Base-by-base conservation (phyloP, 2,329 filamentous ascomycete genomes). In the Colletotrichum tamarilloi region DNA sequence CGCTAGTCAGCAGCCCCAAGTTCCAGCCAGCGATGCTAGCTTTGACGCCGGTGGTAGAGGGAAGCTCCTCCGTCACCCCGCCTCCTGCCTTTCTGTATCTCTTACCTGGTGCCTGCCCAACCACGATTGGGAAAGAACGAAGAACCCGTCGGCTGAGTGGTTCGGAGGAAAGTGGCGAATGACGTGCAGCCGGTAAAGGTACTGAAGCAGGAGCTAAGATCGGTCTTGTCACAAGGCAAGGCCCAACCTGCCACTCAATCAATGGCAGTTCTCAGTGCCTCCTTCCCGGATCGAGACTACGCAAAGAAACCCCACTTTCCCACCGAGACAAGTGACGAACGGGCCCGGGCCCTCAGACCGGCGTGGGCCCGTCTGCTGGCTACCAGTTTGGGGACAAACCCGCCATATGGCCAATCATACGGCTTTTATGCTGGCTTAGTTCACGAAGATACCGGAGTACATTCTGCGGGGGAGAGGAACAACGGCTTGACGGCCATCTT, bases 301-400 rank as follows among this genome's bases (percentile, higher is more conserved):
- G 7, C 42, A 49, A 22, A 49, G 19, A 35, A 26, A 59, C 69
- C 56, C 67, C 71, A 66, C 71, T 66, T 73, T 66, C 71, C 60
- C 57, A 62, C 67, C 67, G 62, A 26, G 35, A 52, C 55, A 32
- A 64, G 30, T n/a, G 52, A 22, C 24, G 28, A 35, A n/a, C 59
- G 38, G 68, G 49, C 38, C 58, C 69, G 65, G 65, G 28, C 59
- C 22, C 8, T 72, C 53, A 64, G 59, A 72, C 66, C 71, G 71
- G 67, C 38, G 65, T 72, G 69, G 65, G 38, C 12, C 63, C 28
- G 12, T n/a, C 26, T 65, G 49, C 67, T 57, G 16, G 71, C 60
- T 73, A 55, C 71, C 67, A 35, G n/a, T 70, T 62, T 52, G 22
- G 67, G 71, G 70, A 73, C 26, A 28, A 66, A 32, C 52, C 26